Conservation (phyloP, 805 yeast genomes). For the Ogataea philodendri region DNA sequence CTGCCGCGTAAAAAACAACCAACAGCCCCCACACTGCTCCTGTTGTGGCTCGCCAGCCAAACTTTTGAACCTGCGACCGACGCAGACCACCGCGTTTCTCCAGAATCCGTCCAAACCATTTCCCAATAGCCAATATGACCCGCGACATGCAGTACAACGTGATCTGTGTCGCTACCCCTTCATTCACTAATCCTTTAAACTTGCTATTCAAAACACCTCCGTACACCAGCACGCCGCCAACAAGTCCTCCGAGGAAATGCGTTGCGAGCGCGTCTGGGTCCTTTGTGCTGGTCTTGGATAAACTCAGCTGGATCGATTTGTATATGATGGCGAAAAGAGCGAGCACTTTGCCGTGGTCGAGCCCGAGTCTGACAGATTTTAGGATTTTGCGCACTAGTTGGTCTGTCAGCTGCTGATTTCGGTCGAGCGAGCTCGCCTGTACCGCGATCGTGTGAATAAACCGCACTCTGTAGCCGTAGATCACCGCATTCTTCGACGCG, state of each 20-base stretch:
- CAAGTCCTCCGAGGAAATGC: conserved; percentile 31
- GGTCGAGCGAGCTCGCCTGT: conserved; percentile 25
- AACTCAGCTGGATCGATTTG: conserved; percentile 16
- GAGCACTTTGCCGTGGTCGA: conserved; percentile 34
- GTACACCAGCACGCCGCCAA: conserved; percentile 33
- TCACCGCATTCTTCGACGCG: conserved; percentile 30
- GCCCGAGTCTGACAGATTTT: conserved; percentile 26
- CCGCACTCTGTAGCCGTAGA: conserved; percentile 34
- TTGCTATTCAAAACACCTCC: conserved; percentile 28
- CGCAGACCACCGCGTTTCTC: conserved; percentile 1
- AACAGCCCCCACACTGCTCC: conserved; percentile 70
- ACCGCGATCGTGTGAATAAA: conserved; percentile 31
- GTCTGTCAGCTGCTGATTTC: conserved; percentile 4
- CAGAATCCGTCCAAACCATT: conserved; percentile 37
- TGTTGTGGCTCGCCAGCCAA: conserved; percentile 59
- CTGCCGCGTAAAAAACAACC: conserved; percentile 65
- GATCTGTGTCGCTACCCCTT: conserved; percentile 61
- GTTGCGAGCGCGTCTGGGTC: conserved; percentile 10
- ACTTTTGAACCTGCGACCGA: conserved; percentile 27
- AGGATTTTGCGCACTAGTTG: conserved; percentile 21
- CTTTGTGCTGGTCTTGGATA: conserved; percentile 7
- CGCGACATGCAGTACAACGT: conserved; percentile 73
- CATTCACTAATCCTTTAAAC: conserved; percentile 17
- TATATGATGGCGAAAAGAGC: conserved; percentile 33
- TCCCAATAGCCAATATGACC: conserved; percentile 60